Percentiles rank a stretch among this genome's conserved stretches.
These are phyloP conservation scores for Mycena latifolia DNA, from an alignment of 768 basidiomycete species.

Conservation along the genomic window DNA sequence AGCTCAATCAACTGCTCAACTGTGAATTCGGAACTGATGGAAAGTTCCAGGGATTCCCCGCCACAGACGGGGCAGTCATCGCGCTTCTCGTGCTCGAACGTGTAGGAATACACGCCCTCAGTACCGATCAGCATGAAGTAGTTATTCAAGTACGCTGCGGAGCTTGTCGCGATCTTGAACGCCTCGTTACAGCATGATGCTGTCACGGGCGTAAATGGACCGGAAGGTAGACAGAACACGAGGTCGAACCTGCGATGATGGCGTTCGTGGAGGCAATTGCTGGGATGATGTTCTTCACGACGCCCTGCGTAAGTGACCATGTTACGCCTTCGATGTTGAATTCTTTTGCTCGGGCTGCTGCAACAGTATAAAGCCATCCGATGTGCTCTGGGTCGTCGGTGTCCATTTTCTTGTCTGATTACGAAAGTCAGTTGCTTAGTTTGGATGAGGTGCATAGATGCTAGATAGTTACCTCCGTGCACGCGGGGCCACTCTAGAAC, in stretches of 20 bases:
- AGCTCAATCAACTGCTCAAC: slow-evolving; percentile 91
- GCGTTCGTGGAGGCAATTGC: slow-evolving; percentile 99
- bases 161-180: slow-evolving; percentile 97
- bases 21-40: slow-evolving; percentile 78
- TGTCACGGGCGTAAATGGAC: slow-evolving; percentile 41
- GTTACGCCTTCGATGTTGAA: slow-evolving; percentile 99
- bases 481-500: slow-evolving; percentile 98
- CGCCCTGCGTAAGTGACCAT: slow-evolving; percentile 97
- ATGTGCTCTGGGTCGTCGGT: slow-evolving; percentile 98
- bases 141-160: slow-evolving; percentile 94
- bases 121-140: slow-evolving; percentile 99
- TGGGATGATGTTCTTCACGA: slow-evolving; percentile 99
- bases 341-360: slow-evolving; percentile 86
- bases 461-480: slow-evolving; percentile 73
- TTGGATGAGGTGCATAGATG: not conserved
- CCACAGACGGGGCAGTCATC: slow-evolving; percentile 98
- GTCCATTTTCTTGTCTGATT: slow-evolving; percentile 92
- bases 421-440: not conserved
- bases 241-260: slow-evolving; percentile 86
- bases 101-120: slow-evolving; percentile 96
- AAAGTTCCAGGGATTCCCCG: slow-evolving; percentile 84
- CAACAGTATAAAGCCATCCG: slow-evolving; percentile 88
- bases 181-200: slow-evolving; percentile 99
- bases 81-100: slow-evolving; percentile 94
- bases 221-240: not conserved